Conservation (phyloP, 2,329 filamentous ascomycete species). For the Didymella pomorum region DNA sequence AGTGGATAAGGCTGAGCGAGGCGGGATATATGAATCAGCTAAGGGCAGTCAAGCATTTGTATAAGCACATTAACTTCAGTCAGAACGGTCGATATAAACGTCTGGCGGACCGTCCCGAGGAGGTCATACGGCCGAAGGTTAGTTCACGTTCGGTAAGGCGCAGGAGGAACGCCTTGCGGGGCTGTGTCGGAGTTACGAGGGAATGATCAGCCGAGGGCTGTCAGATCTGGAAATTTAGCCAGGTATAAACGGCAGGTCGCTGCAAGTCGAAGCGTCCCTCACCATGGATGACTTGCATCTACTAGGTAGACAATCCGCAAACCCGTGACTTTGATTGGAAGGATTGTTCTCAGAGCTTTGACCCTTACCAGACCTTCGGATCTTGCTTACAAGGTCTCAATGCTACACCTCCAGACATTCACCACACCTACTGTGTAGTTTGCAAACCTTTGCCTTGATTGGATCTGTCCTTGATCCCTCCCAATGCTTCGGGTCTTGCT, state of each 20-base stretch:
- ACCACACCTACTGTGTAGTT: neutral
- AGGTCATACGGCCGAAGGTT: neutral
- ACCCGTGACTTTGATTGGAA: neutral
- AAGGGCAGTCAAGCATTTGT: neutral
- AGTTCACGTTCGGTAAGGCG: neutral
- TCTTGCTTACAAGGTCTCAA: neutral
- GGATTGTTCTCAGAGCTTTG: neutral
- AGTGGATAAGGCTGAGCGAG: neutral
- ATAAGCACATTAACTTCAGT: neutral
- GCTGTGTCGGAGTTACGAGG: slow-evolving; percentile 1
- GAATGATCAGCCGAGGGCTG: slow-evolving; percentile 1
- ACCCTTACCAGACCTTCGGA: neutral
- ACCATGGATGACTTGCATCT: neutral
- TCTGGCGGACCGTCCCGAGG: neutral
- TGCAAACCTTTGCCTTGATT: neutral
- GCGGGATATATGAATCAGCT: neutral
- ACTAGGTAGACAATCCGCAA: neutral
- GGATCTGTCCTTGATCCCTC: neutral
- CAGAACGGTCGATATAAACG: too few relatives aligned
- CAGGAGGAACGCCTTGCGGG: slow-evolving; percentile 9
- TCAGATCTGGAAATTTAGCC: neutral
- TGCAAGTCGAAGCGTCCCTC: neutral
- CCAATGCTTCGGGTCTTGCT: neutral
- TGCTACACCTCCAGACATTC: neutral
- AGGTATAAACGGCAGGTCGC: neutral